Base-by-base conservation (phyloP, 2,329 filamentous ascomycete species). In the Pseudogymnoascus sp. region DNA sequence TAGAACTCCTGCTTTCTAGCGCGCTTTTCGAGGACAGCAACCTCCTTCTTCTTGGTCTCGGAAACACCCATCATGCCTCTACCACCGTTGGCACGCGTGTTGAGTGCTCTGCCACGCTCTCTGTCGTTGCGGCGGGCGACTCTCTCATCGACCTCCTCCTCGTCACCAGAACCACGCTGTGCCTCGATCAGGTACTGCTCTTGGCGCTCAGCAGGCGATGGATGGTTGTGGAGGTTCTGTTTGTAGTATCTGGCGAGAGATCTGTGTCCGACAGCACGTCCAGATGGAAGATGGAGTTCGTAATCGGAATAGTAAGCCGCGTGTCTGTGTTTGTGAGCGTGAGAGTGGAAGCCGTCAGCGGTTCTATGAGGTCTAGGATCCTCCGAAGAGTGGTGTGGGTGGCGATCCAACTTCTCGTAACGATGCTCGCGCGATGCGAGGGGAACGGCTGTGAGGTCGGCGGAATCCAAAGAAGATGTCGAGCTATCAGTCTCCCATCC, bases 401-500 rank as follows among this genome's bases (percentile, higher is more conserved):
- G 86, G 71, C 87, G 84, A 68, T 82, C 80, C 5, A 92, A 81
- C 41, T 87, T 83, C 69, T 89, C 86, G 71, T 88, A 90, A 65
- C 89, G 86, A 68, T 88, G 83, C 57, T 83, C 79, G 65, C 85
- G 83, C 50, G 84, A 81, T 65, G 93, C 89, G 32, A 90, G 87
- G 2, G 89, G 89, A 6, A 95, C 85, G 7, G 88, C 85, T 4
- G 86, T 88, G 41, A 95, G 84, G 67, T 96, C 91, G 60, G 89
- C 89, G 0, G 91, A 94, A 65, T 92, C 90, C 35, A 95, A 81
- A 9, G 91, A 95, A 1, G 92, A 96, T n/a, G 83, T 87, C 8
- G 89, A 91, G 65, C 88, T 91, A 72, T 97, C 94, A 0, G 92
- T 97, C 75, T 99, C 94, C 93, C 94, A 97, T 47, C 90, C 91